Evolutionary conservation across 2,329 filamentous ascomycete species (phyloP).

Genomic region (Colletotrichum acutatum): DNA sequence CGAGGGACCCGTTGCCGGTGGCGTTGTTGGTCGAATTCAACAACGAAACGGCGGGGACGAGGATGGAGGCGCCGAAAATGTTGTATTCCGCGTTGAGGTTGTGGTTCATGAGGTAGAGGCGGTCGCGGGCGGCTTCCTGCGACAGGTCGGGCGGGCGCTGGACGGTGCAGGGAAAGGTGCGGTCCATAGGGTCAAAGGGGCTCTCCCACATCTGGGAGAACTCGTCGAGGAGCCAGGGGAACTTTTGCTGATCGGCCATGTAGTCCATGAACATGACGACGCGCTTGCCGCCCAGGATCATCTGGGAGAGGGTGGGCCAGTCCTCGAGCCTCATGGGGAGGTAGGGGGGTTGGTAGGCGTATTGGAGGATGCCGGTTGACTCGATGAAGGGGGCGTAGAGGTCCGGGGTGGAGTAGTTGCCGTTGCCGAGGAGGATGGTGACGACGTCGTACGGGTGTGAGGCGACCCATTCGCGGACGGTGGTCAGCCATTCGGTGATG

Average conservation of each 20-base stretch:
- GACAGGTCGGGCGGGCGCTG: constrained; percentile 79
- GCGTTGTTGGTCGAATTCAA: constrained; percentile 79
- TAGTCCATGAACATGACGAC: constrained; percentile 89
- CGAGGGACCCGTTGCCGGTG: constrained; percentile 74
- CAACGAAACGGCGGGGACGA: constrained; percentile 77
- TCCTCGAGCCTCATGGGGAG: constrained; percentile 77
- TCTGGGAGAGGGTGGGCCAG: constrained; percentile 85
- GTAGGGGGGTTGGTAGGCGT: constrained; percentile 78
- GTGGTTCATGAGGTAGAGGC: constrained; percentile 88
- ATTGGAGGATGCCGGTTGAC: constrained; percentile 76
- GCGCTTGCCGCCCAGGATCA: constrained; percentile 78
- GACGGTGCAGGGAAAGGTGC: constrained; percentile 78
- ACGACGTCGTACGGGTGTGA: constrained; percentile 87
- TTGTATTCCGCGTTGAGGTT: constrained; percentile 86
- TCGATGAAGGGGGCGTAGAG: constrained; percentile 78
- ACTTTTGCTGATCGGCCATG: constrained; percentile 78
- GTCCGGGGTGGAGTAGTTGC: constrained; percentile 72
- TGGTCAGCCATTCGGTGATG: constrained; percentile 77
- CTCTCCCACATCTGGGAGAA: constrained; percentile 94
- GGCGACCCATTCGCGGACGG: constrained; percentile 78
- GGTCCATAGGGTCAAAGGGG: constrained; percentile 77
- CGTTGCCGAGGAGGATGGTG: constrained; percentile 87
- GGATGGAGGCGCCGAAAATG: constrained; percentile 69
- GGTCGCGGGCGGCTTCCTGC: constrained; percentile 62
- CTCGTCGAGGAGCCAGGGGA: constrained; percentile 88